Conservation (phyloP, 2,329 filamentous ascomycete species). For the Epichloe aotearoae region DNA sequence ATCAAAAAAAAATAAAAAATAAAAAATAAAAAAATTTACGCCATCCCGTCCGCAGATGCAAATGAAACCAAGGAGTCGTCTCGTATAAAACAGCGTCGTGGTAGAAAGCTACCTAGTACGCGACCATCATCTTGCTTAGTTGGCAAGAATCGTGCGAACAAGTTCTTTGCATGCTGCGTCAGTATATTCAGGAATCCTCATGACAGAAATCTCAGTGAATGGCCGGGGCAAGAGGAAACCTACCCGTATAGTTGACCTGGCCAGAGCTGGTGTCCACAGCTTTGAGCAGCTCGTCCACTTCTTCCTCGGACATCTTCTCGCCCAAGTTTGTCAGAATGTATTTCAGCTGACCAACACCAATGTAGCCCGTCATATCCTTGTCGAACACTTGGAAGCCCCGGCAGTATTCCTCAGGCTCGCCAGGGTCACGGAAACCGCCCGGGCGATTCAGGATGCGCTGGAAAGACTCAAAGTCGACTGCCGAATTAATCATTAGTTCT, state of each 20-base stretch:
- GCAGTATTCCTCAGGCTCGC: constrained; percentile 96
- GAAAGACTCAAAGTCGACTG: constrained; percentile 97
- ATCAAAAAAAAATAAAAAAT: constrained; percentile 10
- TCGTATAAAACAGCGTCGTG: background rate
- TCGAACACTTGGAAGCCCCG: constrained; percentile 98
- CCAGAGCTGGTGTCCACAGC: constrained; percentile 91
- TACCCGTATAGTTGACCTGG: constrained; percentile 95
- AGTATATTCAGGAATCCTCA: constrained; percentile 4
- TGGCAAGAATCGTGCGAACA: constrained; percentile 75
- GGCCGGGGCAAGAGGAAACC: constrained; percentile 5
- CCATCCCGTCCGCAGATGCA: constrained; percentile 4
- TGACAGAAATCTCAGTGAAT: background rate
- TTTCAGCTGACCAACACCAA: constrained; percentile 92
- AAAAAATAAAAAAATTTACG: constrained; percentile 1
- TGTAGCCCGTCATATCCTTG: constrained; percentile 97
- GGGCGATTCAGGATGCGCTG: constrained; percentile 93
- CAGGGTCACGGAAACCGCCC: constrained; percentile 94
- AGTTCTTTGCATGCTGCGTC: constrained; percentile 44
- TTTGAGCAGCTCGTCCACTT: constrained; percentile 98
- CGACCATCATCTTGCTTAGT: constrained; percentile 34
- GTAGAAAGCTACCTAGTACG: background rate
- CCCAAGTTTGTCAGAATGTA: constrained; percentile 96
- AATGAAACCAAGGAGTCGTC: constrained; percentile 8
- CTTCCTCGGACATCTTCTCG: constrained; percentile 98
- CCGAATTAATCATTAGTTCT: background rate